A percentile compares a stretch with the other conserved stretches of the same genome.
These are phyloP conservation scores for Pyrus hybrid DNA, from an alignment of 331 rosid genomes.

Conservation along the genomic window DNA sequence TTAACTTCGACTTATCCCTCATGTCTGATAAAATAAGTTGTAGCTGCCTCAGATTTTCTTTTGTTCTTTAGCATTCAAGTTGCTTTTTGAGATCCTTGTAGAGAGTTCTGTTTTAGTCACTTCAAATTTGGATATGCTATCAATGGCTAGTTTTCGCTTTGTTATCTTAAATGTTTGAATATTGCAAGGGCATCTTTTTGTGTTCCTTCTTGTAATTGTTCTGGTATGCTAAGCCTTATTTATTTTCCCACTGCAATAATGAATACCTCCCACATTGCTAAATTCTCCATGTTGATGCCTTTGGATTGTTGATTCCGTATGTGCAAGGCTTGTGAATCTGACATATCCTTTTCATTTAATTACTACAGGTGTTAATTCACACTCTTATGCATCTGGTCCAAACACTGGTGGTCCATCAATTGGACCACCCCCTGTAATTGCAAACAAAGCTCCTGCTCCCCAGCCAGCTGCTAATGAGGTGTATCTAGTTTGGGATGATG, in stretches of 20 bases:
- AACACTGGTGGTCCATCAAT: conserved; percentile 97
- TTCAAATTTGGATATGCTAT: not conserved
- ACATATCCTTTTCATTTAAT: conserved; percentile 2
- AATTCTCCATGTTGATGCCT: not conserved
- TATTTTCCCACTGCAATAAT: not conserved
- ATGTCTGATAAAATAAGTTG: not conserved
- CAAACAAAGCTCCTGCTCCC: conserved; percentile 72
- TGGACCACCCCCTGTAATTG: conserved; percentile 97
- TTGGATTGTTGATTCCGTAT: not conserved
- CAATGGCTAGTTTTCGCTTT: not conserved
- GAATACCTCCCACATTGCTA: not conserved
- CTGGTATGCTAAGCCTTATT: not conserved
- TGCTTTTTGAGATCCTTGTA: not conserved
- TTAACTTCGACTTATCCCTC: not conserved
- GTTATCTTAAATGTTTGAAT: not conserved
- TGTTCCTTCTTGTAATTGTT: not conserved
- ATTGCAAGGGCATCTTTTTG: not conserved
- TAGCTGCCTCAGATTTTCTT: not conserved
- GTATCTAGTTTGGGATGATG: conserved; percentile 98
- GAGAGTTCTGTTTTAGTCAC: not conserved
- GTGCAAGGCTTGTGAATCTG: not conserved
- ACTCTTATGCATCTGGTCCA: conserved; percentile 96
- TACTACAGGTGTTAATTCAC: conserved; percentile 65
- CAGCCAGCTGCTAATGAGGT: conserved; percentile 92
- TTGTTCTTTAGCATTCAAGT: not conserved